phyloP scores from a whole-genome alignment of 2,329 filamentous ascomycete genomes.

The Aureobasidium sp. region DNA sequence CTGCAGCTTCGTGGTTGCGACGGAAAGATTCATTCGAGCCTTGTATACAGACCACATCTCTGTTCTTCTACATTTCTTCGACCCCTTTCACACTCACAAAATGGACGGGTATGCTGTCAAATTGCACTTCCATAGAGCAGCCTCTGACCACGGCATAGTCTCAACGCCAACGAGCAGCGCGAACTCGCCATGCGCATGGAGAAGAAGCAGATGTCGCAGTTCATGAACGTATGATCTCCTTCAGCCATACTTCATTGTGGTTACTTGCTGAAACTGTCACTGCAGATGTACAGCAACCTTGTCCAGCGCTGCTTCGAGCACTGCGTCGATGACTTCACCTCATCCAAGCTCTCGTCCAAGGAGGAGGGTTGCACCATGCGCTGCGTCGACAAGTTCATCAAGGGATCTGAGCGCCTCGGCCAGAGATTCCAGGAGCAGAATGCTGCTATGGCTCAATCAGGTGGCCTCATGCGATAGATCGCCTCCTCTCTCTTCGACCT shows the following conservation, averaged over 20 bases:
- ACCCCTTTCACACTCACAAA: neutral
- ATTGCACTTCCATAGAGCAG: neutral
- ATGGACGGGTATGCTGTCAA: slow-evolving; percentile 28
- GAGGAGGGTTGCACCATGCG: slow-evolving; percentile 89
- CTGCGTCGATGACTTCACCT: slow-evolving; percentile 98
- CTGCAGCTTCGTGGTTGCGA: neutral
- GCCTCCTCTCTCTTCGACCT: neutral
- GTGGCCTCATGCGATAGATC: slow-evolving; percentile 28
- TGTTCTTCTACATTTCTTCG: neutral
- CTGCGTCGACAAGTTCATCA: slow-evolving; percentile 95
- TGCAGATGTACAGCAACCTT: slow-evolving; percentile 61
- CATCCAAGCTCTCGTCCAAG: slow-evolving; percentile 79
- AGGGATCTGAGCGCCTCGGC: slow-evolving; percentile 79
- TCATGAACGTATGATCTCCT: slow-evolving; percentile 71
- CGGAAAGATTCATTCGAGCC: neutral
- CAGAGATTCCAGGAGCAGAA: slow-evolving; percentile 80
- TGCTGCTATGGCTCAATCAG: slow-evolving; percentile 56
- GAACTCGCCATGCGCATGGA: slow-evolving; percentile 93
- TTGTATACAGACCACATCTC: neutral
- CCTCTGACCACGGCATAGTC: slow-evolving; percentile 36
- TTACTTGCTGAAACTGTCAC: slow-evolving; percentile 1
- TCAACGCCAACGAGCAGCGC: slow-evolving; percentile 74
- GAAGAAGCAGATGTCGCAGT: slow-evolving; percentile 97
- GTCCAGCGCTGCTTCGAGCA: slow-evolving; percentile 90
- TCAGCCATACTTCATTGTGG: neutral